Evolutionary conservation across 2,329 filamentous ascomycete species (phyloP).

Genomic region (Ophiostoma novo-ulmi): DNA sequence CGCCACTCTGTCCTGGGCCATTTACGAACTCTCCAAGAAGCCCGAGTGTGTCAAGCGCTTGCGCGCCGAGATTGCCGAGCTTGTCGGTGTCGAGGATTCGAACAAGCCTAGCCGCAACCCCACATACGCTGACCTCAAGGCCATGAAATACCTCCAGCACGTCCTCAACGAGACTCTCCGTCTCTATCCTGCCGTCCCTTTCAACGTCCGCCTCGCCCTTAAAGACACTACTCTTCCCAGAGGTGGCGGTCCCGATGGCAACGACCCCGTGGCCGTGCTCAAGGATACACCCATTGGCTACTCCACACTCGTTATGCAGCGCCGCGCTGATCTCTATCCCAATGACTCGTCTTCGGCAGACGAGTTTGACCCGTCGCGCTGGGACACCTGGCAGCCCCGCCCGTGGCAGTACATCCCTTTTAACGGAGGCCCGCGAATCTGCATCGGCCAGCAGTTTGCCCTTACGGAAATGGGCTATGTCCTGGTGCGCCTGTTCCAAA

Average conservation of each 20-base stretch:
- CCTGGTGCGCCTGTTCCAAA: constrained; percentile 66
- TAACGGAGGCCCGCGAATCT: constrained; percentile 68
- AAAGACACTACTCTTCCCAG: constrained; percentile 68
- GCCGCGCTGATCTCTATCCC: constrained; percentile 59
- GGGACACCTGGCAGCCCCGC: constrained; percentile 57
- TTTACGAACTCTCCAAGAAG: constrained; percentile 74
- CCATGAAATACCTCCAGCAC: constrained; percentile 75
- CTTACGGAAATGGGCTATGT: constrained; percentile 72
- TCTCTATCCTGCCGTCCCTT: constrained; percentile 71
- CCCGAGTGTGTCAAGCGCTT: constrained; percentile 64
- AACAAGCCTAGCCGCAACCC: constrained; percentile 35
- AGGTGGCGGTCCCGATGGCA: constrained; percentile 61
- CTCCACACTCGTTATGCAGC: constrained; percentile 67
- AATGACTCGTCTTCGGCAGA: constrained; percentile 42
- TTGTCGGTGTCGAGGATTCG: constrained; percentile 51
- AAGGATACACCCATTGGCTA: constrained; percentile 64
- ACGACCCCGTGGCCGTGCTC: constrained; percentile 57
- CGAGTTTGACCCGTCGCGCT: constrained; percentile 62
- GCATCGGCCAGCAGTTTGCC: constrained; percentile 77
- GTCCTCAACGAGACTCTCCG: constrained; percentile 73
- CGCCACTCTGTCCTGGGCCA: constrained; percentile 69
- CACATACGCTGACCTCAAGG: constrained; percentile 76
- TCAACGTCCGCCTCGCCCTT: constrained; percentile 69
- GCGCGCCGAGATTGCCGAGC: constrained; percentile 63
- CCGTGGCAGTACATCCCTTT: constrained; percentile 71